Base-by-base conservation (phyloP, 1,139 yeast genomes). In the Saccharomyces hybrid region DNA sequence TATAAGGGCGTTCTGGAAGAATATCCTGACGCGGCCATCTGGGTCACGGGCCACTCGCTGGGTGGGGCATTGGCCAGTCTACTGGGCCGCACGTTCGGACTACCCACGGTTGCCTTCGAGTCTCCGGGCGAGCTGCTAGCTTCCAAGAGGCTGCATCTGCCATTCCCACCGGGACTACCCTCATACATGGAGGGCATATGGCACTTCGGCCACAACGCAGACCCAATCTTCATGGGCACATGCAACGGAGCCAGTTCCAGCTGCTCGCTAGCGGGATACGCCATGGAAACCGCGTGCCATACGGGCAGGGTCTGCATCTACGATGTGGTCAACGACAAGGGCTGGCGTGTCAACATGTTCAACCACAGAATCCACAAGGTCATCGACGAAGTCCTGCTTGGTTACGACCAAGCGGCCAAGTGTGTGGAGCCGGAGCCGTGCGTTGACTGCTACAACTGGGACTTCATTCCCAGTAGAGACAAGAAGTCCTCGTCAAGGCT, bases 121-220 rank as follows among this genome's bases (percentile, higher is more conserved):
- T 89, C 98, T 0, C 98, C 98, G 0, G 97, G 97, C 1, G 99
- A 95, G 63, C 74, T 82, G 70, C 73, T 95, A 55, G 95, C 99
- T 0, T 79, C 93, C 0, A 78, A 78, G 61, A 78, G 99, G 61
- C 75, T 93, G 50, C 98, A 91, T 72, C 77, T 93, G 55, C 99
- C 99, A 0, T 79, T 80, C 72, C 96, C 97, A 1, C 99, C 99
- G 0, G 97, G 97, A 0, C 70, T 89, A 20, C 96, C 98, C 0
- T 73, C 77, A 16, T 80, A 84, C 65, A 75, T 81, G 70, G 97
- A 91, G 64, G 86, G 88, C 61, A 80, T 93, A 23, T 93, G 96
- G 95, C 97, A 95, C 68, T 74, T 93, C 68, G 99, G 99, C 5
- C 93, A 93, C 68, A 93, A 96, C 1, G 99, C 97, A 0, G 99